Evolutionary conservation across 495 filamentous ascomycete species (phyloP), one percentile per base, ranked within the genome.

Genomic region (Penicillium maclennaniae): DNA sequence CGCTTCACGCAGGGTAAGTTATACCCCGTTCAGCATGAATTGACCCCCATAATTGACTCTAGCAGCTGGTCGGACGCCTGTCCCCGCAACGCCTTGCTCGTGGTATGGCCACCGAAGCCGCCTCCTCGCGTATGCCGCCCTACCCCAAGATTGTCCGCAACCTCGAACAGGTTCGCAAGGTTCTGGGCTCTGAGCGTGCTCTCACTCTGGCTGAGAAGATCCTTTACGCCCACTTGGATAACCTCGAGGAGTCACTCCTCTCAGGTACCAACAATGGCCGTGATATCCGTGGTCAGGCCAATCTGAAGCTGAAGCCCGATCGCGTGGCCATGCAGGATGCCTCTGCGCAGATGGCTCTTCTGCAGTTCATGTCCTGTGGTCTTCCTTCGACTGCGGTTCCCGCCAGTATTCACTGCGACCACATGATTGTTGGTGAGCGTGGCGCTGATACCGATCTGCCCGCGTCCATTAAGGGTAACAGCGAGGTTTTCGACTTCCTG

Each of bases 291-390:
- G 93, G 92, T 53, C 85, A 82, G 59, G 93, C 92, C 49, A 95
- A 92, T 70, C 79, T 98, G 70, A 96, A 97, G 79, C 85, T 98
- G 72, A 96, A 96, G 76, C 93, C 95, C 4, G 93, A 98, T 68
- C 79, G 93, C 46, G 93, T 98, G 51, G 95, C 95, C 41, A 97
- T 97, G 93, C 93, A 98, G 70, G 93, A 98, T 80, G 93, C 93
- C 26, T 96, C 91, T 1, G 93, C 93, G 15, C 93, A 98, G 72
- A 98, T 97, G 93, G 93, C 93, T 12, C 73, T 98, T 52, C 73
- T 98, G 43, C 93, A 98, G 71, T 98, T 98, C 81, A 98, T 98
- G 92, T 89, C 90, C 20, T 97, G 93, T 67, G 88, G 88, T 54
- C 78, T 97, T 17, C 85, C 88, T 23, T 87, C 86, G 47, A 96